Percentiles rank a stretch among this genome's conserved stretches.
These are phyloP conservation scores for Colletotrichum higginsianum DNA, from an alignment of 2,329 filamentous ascomycete genomes.

Conservation along the genomic window DNA sequence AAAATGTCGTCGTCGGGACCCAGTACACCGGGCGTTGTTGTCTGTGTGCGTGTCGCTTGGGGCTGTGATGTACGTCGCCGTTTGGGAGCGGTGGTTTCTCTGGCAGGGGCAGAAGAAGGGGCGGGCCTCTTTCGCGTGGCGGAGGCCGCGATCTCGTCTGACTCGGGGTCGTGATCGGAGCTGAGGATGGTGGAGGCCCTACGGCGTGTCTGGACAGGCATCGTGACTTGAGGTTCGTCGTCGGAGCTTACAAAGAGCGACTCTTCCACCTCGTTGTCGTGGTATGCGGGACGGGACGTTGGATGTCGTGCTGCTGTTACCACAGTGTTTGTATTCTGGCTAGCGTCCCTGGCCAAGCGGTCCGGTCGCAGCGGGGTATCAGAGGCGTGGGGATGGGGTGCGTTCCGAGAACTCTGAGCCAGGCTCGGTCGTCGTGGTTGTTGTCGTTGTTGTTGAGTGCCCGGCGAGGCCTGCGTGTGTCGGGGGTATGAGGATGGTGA, in stretches of 20 bases:
- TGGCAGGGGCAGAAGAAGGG: constrained; percentile 30
- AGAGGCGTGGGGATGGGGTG: neutral
- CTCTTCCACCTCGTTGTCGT: constrained; percentile 20
- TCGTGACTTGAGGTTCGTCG: constrained; percentile 39
- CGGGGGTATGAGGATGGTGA: constrained; percentile 55
- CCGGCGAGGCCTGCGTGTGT: constrained; percentile 45
- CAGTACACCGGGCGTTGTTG: constrained; percentile 43
- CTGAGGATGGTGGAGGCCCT: constrained; percentile 38
- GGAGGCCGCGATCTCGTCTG: constrained; percentile 34
- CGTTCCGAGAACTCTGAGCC: constrained; percentile 5
- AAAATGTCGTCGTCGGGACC: constrained; percentile 48
- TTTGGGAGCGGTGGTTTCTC: constrained; percentile 23
- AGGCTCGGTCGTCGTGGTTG: neutral
- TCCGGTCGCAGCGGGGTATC: constrained; percentile 23
- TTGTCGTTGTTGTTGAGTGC: constrained; percentile 12
- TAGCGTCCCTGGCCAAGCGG: constrained; percentile 29
- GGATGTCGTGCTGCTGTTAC: constrained; percentile 29
- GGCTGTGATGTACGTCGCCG: constrained; percentile 40
- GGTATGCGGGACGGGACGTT: constrained; percentile 7
- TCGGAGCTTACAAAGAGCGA: constrained; percentile 41
- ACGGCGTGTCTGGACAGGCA: constrained; percentile 42
- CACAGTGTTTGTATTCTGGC: constrained; percentile 37
- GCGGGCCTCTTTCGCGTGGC: constrained; percentile 37
- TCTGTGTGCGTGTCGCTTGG: constrained; percentile 36
- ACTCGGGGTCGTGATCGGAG: constrained; percentile 36